Evolutionary conservation across 177 flowering plant species (phyloP), one percentile per base, ranked within the genome.

Genomic region (Telopea speciosissima): DNA sequence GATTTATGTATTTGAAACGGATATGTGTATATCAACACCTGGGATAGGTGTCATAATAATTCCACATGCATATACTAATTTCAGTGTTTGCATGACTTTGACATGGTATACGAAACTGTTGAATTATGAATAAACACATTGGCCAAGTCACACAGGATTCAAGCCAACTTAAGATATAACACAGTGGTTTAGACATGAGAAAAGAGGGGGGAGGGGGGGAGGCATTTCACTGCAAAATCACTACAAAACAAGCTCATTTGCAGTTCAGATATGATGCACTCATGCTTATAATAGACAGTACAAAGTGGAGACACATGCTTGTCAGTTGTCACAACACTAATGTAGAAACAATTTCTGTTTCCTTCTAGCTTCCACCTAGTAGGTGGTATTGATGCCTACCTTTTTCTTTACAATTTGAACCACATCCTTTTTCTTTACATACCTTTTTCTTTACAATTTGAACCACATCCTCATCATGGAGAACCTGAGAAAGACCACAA

Each of bases 361-460:
- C 54, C 54, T 49, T 16, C 17, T 49, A 12, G 0, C 19, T 11
- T 49, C 19, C 54, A 12, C 54, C 54, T 11, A 49, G 3, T 49
- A 5, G 54, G 54, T 2, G 13, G 19, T 49, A 49, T 49, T 4
- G 40, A 36, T 36, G 9, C 40, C 40, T 5, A 36, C 40, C 40
- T 36, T 3, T 36, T 8, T 96, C 93, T 96, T 96, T 36, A 93
- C 99, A 78, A 96, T 84, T 80, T 96, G 99, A 71, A 96, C 98
- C 54, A 96, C 99, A 70, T 96, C 99, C 78, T 93, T n/a, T n/a
- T n/a, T n/a, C n/a, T n/a, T n/a, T n/a, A n/a, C 40, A 8, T 70
- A 91, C 99, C 98, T 96, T 93, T 78, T 96, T 96, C 93, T 96
- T 96, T 36, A 93, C 99, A 78, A 96, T 84, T 80, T 96, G 99